Base-by-base conservation (phyloP, 2,329 filamentous ascomycete species). In the Diaporthe ampelina region DNA sequence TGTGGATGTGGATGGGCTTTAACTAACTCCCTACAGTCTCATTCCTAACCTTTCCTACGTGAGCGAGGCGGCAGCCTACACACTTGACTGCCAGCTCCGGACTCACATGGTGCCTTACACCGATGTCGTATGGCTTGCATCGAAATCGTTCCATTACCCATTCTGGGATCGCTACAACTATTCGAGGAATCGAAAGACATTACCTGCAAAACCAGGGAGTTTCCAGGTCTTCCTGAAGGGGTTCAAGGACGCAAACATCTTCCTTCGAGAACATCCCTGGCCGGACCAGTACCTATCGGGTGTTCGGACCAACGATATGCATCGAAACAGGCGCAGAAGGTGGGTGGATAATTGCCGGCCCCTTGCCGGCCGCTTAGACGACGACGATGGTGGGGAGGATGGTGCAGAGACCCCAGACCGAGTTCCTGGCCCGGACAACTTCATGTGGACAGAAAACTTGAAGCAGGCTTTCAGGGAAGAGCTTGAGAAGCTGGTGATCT, bases 1-100 rank as follows among this genome's bases (percentile, higher is more conserved):
- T 21, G 15, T 8, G 11, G 19, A 17, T 43, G 2, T 54, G 32
- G 32, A 13, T 68, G 7, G 13, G 15, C 69, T 24, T 17, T 50
- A 15, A 48, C 73, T 74, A 32, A 74, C 61, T 29, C 10, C 19
- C 37, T 11, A 43, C 76, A 91, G 91, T 80, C 90, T 99, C 71
- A 99, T 99, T 82, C 97, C 97, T 73, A 99, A 99, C 80, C 88
- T 99, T 67, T 98, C 95, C 72, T 99, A 99, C 82, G 95, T 99
- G 78, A 98, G 95, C 79, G 97, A 99, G 87, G 97, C 97, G 24
- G 97, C 97, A 24, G 97, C 97, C 48, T 99, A 98, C 82, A 95
- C 98, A 8, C 91, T 99, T 70, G 97, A 99, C 83, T 92, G 91
- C 78, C 95, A 97, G 80, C 87, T 99, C 67, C 93, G 93, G 78